These are phyloP conservation scores for Cladosporium austrohemisphaericum DNA, from an alignment of 2,329 filamentous ascomycete genomes.

Conservation along the genomic window DNA sequence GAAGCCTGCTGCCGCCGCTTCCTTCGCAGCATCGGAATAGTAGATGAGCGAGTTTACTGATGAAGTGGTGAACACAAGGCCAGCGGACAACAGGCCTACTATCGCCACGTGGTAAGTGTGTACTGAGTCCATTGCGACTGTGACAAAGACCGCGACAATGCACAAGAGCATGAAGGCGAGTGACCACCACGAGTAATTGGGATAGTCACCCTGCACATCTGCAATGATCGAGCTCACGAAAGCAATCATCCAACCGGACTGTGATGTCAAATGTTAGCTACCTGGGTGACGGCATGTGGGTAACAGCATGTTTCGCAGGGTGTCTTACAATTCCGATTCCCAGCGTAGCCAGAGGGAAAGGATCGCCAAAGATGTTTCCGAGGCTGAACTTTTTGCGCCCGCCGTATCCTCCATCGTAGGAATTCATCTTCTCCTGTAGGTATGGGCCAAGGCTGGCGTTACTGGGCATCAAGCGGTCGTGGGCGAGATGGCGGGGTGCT, in stretches of 20 bases:
- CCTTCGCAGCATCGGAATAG: conserved; percentile 61
- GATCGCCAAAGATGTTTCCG: conserved; percentile 91
- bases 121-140: conserved; percentile 78
- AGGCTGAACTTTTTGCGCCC: conserved; percentile 55
- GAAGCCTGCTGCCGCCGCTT: conserved; percentile 88
- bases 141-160: conserved; percentile 74
- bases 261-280: conserved; percentile 16
- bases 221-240: conserved; percentile 83
- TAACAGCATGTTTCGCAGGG: conserved; percentile 12
- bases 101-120: conserved; percentile 91
- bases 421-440: conserved; percentile 14
- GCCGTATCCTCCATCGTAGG: conserved; percentile 10
- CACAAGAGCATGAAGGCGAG: conserved; percentile 80
- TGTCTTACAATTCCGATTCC: conserved; percentile 79
- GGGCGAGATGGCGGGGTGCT: neutral
- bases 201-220: conserved; percentile 58
- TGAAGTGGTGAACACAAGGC: conserved; percentile 79
- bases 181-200: conserved; percentile 90
- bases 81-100: conserved; percentile 79
- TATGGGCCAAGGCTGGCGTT: conserved; percentile 15
- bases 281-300: conserved; percentile 25
- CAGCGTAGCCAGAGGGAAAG: conserved; percentile 89
- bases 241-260: conserved; percentile 94
- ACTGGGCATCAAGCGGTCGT: conserved; percentile 15
- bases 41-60: conserved; percentile 86